A percentile compares a stretch with the other conserved stretches of the same genome.
Evolutionary conservation across 2,329 filamentous ascomycete genomes (phyloP).

Genomic region (Epichloe hybrida): DNA sequence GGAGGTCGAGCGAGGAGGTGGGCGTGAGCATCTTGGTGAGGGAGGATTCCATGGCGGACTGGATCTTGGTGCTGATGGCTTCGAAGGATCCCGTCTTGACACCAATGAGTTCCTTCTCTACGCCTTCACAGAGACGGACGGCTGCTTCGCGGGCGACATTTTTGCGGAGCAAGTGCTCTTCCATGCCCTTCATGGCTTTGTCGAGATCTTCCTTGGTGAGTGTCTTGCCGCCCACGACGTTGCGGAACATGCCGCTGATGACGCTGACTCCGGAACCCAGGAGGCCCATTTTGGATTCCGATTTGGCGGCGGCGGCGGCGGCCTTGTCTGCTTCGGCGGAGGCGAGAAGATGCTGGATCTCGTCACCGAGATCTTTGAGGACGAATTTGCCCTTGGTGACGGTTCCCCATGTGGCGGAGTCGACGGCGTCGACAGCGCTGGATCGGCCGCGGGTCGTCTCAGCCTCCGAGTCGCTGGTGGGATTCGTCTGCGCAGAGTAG

Average conservation of each 20-base stretch:
- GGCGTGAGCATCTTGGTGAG: slow-evolving; percentile 92
- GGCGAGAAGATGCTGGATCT: slow-evolving; percentile 80
- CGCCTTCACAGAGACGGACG: slow-evolving; percentile 76
- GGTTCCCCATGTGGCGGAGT: slow-evolving; percentile 71
- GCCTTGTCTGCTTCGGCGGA: slow-evolving; percentile 56
- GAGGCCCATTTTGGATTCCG: slow-evolving; percentile 45
- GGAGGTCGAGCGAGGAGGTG: slow-evolving; percentile 83
- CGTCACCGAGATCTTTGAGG: slow-evolving; percentile 81
- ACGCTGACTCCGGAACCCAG: slow-evolving; percentile 70
- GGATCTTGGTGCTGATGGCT: slow-evolving; percentile 70
- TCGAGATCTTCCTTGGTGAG: slow-evolving; percentile 79
- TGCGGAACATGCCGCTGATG: slow-evolving; percentile 80
- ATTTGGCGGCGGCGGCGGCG: slow-evolving; percentile 24
- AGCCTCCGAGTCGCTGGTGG: slow-evolving; percentile 38
- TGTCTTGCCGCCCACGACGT: slow-evolving; percentile 88
- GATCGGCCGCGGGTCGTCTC: slow-evolving; percentile 33
- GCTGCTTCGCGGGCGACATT: slow-evolving; percentile 94
- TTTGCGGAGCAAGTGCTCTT: slow-evolving; percentile 86
- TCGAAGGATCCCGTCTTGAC: slow-evolving; percentile 90
- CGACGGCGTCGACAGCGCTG: slow-evolving; percentile 57
- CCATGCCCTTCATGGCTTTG: slow-evolving; percentile 90
- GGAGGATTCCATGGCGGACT: slow-evolving; percentile 79
- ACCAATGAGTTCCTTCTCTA: slow-evolving; percentile 79
- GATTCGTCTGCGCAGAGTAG: slow-evolving; percentile 59
- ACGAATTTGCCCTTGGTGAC: slow-evolving; percentile 87